Percentiles rank a stretch among this genome's conserved stretches.
These are phyloP conservation scores for Lecanicillium sp. DNA, from an alignment of 2,329 filamentous ascomycete species.

Conservation along the genomic window DNA sequence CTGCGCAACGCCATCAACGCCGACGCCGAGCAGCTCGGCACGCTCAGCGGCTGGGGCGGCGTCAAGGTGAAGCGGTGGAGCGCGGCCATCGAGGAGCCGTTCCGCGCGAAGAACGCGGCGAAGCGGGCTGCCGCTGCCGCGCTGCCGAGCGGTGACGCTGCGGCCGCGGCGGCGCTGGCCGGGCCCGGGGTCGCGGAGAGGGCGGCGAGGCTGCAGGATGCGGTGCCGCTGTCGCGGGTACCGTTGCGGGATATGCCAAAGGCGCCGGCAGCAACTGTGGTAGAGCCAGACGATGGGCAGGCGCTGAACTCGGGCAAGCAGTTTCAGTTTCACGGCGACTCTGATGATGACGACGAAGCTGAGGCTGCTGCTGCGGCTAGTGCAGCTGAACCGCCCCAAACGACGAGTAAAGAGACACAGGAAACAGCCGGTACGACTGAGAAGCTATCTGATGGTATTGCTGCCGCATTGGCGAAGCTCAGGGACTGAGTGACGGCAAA, in stretches of 20 bases:
- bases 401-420: slow-evolving; percentile 1
- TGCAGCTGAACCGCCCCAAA: slow-evolving; percentile 31
- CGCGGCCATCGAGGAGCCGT: slow-evolving; percentile 75
- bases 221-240: slow-evolving; percentile 34
- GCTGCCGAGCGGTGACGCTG: slow-evolving; percentile 20
- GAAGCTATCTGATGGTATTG: slow-evolving; percentile 50
- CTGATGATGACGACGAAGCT: slow-evolving; percentile 43
- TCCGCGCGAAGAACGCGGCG: slow-evolving; percentile 67
- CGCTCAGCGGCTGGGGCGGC: slow-evolving; percentile 90
- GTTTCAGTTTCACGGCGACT: slow-evolving; percentile 34
- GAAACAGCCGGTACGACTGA: slow-evolving; percentile 26
- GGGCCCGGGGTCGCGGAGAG: slow-evolving; percentile 17
- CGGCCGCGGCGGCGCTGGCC: not conserved
- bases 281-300: not conserved
- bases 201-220: slow-evolving; percentile 30
- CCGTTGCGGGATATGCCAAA: slow-evolving; percentile 35
- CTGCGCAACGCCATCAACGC: slow-evolving; percentile 83
- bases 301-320: slow-evolving; percentile 21
- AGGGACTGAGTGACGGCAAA: slow-evolving; percentile 40
- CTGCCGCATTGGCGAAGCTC: slow-evolving; percentile 55
- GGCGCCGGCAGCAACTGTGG: not conserved
- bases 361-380: slow-evolving; percentile 45
- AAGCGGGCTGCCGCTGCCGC: too few relatives aligned
- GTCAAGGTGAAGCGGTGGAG: slow-evolving; percentile 90
- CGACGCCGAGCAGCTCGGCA: slow-evolving; percentile 72